Conservation (phyloP, 2,329 filamentous ascomycete species). For the Emergomyces africanus region DNA sequence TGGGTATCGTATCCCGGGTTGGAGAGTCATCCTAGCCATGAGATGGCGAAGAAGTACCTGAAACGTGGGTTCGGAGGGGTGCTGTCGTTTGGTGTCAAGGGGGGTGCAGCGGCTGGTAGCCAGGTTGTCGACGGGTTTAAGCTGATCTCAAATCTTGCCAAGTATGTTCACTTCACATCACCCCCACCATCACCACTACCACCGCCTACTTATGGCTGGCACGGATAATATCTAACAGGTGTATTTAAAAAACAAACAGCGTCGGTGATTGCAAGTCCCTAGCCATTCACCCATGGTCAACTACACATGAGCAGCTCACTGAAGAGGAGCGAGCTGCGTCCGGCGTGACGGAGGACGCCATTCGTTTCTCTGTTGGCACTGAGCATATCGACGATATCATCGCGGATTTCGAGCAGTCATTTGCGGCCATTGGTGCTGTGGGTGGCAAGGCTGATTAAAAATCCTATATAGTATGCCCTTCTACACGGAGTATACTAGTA, state of each 20-base stretch:
- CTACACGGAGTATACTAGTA: too few relatives aligned
- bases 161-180: constrained; percentile 35
- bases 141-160: constrained; percentile 89
- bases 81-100: constrained; percentile 85
- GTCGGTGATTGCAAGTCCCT: constrained; percentile 92
- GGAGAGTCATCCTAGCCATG: constrained; percentile 66
- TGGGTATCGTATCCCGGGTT: constrained; percentile 95
- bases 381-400: constrained; percentile 98
- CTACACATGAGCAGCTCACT: constrained; percentile 82
- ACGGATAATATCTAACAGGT: background rate
- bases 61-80: constrained; percentile 78
- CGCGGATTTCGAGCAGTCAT: constrained; percentile 85
- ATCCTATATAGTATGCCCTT: too few relatives aligned
- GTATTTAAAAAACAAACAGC: constrained; percentile 18
- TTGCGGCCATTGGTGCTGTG: constrained; percentile 42
- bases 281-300: constrained; percentile 90
- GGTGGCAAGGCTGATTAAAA: background rate
- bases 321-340: constrained; percentile 69
- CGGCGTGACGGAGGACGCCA: constrained; percentile 77
- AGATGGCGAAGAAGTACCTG: constrained; percentile 75
- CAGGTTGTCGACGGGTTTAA: constrained; percentile 90
- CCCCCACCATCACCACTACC: too few relatives aligned
- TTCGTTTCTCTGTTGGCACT: constrained; percentile 88
- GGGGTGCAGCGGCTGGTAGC: constrained; percentile 67
- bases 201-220: background rate